Evolutionary conservation across 108 stramenopile genomes (phyloP).

Genomic region (Pseudonitzschia multistriata): DNA sequence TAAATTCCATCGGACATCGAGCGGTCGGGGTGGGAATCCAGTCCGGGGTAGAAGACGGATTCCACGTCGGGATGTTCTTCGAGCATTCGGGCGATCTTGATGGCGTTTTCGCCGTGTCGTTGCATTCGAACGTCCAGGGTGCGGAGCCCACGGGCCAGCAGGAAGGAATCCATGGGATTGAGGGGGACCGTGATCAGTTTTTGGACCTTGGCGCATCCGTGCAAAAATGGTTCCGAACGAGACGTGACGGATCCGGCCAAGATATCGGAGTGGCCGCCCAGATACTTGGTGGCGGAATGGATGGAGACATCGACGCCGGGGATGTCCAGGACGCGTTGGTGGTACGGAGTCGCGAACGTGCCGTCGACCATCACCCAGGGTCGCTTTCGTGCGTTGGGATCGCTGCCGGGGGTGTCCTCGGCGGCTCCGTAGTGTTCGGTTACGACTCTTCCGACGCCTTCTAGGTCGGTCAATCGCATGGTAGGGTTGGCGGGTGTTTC

Average conservation of each 20-base stretch:
- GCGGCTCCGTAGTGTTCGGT: conserved; percentile 46
- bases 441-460: conserved; percentile 59
- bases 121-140: conserved; percentile 87
- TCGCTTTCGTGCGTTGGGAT: conserved; percentile 8
- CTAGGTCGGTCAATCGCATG: conserved; percentile 78
- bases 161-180: conserved; percentile 84
- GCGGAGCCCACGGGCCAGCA: conserved; percentile 82
- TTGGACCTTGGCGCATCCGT: conserved; percentile 72
- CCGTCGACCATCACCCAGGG: conserved; percentile 68
- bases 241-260: conserved; percentile 73
- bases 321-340: conserved; percentile 52
- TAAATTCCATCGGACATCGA: conserved; percentile 39
- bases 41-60: conserved; percentile 53
- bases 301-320: conserved; percentile 82
- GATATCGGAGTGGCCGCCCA: conserved; percentile 91
- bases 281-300: conserved; percentile 87
- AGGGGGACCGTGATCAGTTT: conserved; percentile 80
- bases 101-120: conserved; percentile 50
- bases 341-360: conserved; percentile 77
- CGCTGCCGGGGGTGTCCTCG: conserved; percentile 27
- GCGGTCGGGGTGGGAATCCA: conserved; percentile 49
- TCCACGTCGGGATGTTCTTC: conserved; percentile 58
- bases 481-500: conserved; percentile 94
- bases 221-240: conserved; percentile 24
- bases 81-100: conserved; percentile 56